Evolutionary conservation across 2,329 filamentous ascomycete species (phyloP).

Genomic region (Penicillium sp.): DNA sequence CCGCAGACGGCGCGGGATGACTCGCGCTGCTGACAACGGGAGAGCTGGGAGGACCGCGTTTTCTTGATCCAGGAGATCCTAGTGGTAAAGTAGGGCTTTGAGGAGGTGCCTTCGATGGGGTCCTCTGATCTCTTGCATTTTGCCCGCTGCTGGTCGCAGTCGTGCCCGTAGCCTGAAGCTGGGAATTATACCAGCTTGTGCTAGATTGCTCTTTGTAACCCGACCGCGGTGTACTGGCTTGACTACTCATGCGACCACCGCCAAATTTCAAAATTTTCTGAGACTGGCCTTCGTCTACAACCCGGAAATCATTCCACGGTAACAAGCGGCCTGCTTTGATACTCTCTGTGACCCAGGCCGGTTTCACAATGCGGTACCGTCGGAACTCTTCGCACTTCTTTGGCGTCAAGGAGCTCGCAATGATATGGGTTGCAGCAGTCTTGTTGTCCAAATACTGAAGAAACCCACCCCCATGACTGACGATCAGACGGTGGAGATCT

Average conservation of each 20-base stretch:
- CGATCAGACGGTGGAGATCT: slow-evolving; percentile 82
- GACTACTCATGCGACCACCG: slow-evolving; percentile 65
- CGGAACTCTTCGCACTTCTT: slow-evolving; percentile 91
- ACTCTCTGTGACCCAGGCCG: slow-evolving; percentile 91
- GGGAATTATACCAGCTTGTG: slow-evolving; percentile 77
- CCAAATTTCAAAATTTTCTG: slow-evolving; percentile 74
- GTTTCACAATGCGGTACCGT: slow-evolving; percentile 88
- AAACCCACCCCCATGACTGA: slow-evolving; percentile 90
- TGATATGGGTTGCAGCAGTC: slow-evolving; percentile 92
- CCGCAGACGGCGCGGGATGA: neutral
- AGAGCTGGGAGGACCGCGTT: neutral
- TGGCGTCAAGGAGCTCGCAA: slow-evolving; percentile 83
- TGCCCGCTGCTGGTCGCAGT: neutral
- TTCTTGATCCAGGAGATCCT: slow-evolving; percentile 41
- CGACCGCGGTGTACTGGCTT: slow-evolving; percentile 59
- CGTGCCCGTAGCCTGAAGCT: slow-evolving; percentile 54
- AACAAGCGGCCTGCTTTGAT: slow-evolving; percentile 76
- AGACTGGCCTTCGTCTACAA: slow-evolving; percentile 78
- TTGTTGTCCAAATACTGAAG: slow-evolving; percentile 94
- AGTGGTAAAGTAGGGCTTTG: slow-evolving; percentile 4
- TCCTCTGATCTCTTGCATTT: neutral
- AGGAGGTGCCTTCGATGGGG: neutral
- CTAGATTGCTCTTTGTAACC: slow-evolving; percentile 81
- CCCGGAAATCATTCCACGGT: slow-evolving; percentile 81
- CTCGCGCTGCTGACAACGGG: slow-evolving; percentile 14